phyloP scores from a whole-genome alignment of 78 protist species.

The Dictyostelium capitatum region DNA sequence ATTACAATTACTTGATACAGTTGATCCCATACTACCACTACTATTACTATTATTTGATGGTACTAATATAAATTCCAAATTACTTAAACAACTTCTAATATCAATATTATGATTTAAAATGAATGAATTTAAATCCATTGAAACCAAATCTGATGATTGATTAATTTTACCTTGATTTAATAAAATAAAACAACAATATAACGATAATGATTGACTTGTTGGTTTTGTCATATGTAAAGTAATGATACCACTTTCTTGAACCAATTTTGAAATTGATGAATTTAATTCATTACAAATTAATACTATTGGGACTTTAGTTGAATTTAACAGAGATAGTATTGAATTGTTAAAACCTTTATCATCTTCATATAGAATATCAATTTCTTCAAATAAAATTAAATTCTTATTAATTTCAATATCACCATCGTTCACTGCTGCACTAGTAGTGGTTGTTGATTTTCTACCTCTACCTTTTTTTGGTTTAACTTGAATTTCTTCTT shows the following conservation, averaged over 20 bases:
- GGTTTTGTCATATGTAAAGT: conserved; percentile 12
- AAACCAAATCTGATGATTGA: not conserved
- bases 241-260: conserved; percentile 5
- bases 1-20: not conserved
- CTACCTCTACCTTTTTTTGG: conserved; percentile 5
- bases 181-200: not conserved
- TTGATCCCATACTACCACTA: too few species aligned
- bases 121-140: not conserved
- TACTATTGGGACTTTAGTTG: conserved; percentile 43
- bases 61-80: conserved; percentile 16
- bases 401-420: not conserved
- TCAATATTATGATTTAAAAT: conserved; percentile 11
- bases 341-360: conserved; percentile 49
- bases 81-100: conserved; percentile 25
- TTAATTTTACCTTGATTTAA: not conserved
- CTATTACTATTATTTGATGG: not conserved
- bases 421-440: not conserved
- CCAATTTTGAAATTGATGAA: conserved; percentile 10
- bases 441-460: not conserved
- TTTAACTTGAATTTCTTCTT: not conserved
- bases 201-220: not conserved
- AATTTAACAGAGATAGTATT: not conserved
- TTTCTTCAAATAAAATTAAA: conserved; percentile 49
- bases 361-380: conserved; percentile 58
- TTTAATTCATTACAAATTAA: conserved; percentile 57